A percentile compares a stretch with the other conserved stretches of the same genome.
Conservation (phyloP, 768 basidiomycete genomes). For the Lyophyllum atratum region DNA sequence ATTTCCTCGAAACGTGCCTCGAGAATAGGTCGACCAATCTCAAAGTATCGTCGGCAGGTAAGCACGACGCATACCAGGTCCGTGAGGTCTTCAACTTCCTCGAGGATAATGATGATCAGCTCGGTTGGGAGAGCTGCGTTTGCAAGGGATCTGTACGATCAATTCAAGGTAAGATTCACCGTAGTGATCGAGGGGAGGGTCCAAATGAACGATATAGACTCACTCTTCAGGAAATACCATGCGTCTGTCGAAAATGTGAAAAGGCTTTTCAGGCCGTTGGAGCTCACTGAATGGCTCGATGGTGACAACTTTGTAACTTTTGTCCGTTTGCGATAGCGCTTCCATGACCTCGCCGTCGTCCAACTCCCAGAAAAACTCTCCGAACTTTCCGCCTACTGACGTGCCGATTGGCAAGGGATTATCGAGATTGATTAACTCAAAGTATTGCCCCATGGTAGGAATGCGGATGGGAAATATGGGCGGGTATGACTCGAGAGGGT, state of each 20-base stretch:
- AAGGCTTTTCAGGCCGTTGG: too few species aligned
- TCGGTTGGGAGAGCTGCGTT: neutral
- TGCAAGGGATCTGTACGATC: neutral
- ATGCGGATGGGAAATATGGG: too few species aligned
- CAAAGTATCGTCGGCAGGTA: constrained; percentile 2
- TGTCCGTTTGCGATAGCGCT: neutral
- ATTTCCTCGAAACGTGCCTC: neutral
- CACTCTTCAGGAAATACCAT: too few species aligned
- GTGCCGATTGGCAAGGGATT: neutral
- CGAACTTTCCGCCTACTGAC: neutral
- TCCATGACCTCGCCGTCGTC: neutral
- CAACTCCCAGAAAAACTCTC: neutral
- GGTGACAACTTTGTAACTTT: too few species aligned
- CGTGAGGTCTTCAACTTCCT: neutral
- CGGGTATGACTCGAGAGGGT: too few species aligned
- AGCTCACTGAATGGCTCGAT: too few species aligned
- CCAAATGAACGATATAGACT: neutral
- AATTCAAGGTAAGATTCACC: too few species aligned
- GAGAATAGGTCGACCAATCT: constrained; percentile 2
- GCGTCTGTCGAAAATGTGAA: too few species aligned
- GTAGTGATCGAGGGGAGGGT: neutral
- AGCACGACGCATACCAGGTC: neutral
- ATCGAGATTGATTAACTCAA: neutral
- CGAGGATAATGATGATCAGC: neutral
- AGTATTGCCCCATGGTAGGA: constrained; percentile 7